Evolutionary conservation across 2,329 filamentous ascomycete genomes (phyloP).

Genomic region (Colletotrichum kahawae): DNA sequence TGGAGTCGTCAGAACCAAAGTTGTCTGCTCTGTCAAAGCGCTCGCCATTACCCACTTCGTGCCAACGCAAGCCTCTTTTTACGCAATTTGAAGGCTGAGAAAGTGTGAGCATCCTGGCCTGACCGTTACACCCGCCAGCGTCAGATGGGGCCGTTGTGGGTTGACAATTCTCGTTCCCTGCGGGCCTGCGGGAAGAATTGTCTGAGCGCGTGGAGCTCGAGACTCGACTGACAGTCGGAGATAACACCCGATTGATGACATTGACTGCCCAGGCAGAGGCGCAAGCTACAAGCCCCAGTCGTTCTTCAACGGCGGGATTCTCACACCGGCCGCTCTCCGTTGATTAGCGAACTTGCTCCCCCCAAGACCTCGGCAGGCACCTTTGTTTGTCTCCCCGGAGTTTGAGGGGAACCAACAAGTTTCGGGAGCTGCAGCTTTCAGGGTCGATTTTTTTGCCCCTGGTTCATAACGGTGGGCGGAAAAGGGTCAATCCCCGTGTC

Average conservation of each 20-base stretch:
- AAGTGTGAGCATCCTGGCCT: background rate
- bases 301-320: background rate
- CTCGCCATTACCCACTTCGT: background rate
- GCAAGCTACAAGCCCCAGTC: background rate
- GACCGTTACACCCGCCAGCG: background rate
- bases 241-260: background rate
- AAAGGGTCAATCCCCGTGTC: background rate
- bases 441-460: background rate
- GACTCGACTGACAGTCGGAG: background rate
- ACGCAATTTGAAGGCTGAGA: background rate
- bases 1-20: background rate
- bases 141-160: slow-evolving; percentile 3
- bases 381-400: background rate
- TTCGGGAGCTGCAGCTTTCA: background rate
- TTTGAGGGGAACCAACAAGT: background rate
- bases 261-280: background rate
- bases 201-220: background rate
- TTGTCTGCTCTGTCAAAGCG: background rate
- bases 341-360: background rate
- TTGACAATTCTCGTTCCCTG: slow-evolving; percentile 12
- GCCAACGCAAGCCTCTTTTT: background rate
- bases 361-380: background rate
- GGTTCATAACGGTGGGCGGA: background rate
- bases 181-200: background rate
- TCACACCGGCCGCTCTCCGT: background rate